Evolutionary conservation across 106 monocot species (phyloP), one percentile per base, ranked within the genome.

Genomic region (Vanilla planifolia): DNA sequence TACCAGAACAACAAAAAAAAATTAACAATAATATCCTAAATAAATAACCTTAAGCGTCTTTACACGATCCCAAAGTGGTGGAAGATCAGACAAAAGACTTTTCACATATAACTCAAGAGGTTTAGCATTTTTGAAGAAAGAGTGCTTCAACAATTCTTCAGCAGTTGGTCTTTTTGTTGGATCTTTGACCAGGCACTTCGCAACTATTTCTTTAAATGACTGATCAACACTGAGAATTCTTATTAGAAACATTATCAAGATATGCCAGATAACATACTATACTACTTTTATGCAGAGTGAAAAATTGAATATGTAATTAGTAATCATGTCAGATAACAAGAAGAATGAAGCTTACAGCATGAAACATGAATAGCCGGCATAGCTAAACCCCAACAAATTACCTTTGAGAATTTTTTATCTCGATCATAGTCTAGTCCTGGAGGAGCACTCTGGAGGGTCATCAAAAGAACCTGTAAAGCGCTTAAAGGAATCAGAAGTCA

Each of bases 121-220:
- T 48, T 86, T 94, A 19, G 68, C 89, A 68, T 66, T 40, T 59
- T 83, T 94, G 75, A 94, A 94, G 73, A 94, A 89, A 10, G 82
- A 72, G 58, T 89, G 94, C 51, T 94, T 94, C 50, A 89, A 69
- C n/a, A 94, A 71, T 45, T 85, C 86, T 67, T 89, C 89, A 55
- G 89, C 85, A 45, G 89, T 83, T 78, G 94, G 94, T 70, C 94
- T 94, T 73, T 89, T 94, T 56, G 82, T 76, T 73, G 77, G 94
- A 75, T 94, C 94, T 86, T 94, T 94, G 42, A 89, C 94, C 80
- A 94, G 77, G 75, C 94, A 94, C 94, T 89, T 94, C 19, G 89
- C 85, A 61, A 89, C 89, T 89, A 94, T 94, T 73, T 94, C 89
- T 75, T 89, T 94, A 68, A 89, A 94, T 57, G 89, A 85, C 85